Percentiles rank a stretch among this genome's conserved stretches.
These are phyloP conservation scores for Cryptosporidium felis DNA, from an alignment of 169 alveolate genomes.

Conservation along the genomic window DNA sequence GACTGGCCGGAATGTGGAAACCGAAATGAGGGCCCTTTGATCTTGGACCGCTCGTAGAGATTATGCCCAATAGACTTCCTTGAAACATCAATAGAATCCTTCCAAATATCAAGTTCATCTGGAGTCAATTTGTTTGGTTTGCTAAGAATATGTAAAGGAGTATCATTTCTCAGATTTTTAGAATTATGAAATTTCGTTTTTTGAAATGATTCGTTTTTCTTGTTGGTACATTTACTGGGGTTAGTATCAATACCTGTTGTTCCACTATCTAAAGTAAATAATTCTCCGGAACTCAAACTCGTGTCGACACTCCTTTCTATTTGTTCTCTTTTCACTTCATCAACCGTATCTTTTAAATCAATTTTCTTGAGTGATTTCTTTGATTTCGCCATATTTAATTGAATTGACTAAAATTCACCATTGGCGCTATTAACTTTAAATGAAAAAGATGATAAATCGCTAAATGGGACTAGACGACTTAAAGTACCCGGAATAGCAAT, in stretches of 20 bases:
- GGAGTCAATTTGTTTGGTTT: too few relatives aligned
- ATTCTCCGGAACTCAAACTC: neutral
- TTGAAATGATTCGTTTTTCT: too few relatives aligned
- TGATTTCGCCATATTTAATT: conserved; percentile 27
- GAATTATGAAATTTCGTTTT: too few relatives aligned
- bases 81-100: neutral
- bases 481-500: too few relatives aligned
- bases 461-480: too few relatives aligned
- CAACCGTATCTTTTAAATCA: neutral
- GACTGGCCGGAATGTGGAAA: conserved; percentile 55
- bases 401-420: too few relatives aligned
- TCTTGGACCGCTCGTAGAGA: neutral
- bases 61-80: neutral
- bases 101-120: conserved; percentile 56
- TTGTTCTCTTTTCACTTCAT: neutral
- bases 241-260: too few relatives aligned
- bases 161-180: too few relatives aligned
- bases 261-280: conserved; percentile 25
- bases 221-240: too few relatives aligned
- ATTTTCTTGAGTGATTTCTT: conserved; percentile 25
- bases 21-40: neutral
- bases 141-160: too few relatives aligned
- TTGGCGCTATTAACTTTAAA: too few relatives aligned
- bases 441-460: too few relatives aligned
- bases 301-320: neutral